These are phyloP conservation scores for Colletotrichum paranaense DNA, from an alignment of 2,329 filamentous ascomycete genomes.

Conservation along the genomic window DNA sequence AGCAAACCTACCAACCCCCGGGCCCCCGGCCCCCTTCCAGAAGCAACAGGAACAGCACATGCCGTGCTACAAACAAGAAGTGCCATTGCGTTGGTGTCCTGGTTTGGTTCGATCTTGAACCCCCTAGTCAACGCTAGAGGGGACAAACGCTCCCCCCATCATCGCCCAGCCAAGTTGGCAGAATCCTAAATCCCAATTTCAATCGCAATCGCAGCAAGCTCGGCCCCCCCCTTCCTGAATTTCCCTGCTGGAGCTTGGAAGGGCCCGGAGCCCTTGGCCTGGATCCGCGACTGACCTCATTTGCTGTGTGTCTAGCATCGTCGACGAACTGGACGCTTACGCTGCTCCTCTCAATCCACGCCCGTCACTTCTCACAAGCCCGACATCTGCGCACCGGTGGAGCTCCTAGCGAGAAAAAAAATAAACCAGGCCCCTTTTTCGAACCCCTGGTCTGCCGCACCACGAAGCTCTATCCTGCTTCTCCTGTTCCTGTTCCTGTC, in stretches of 20 bases:
- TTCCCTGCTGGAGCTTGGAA: not conserved
- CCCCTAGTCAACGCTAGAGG: not conserved
- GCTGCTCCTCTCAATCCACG: slow-evolving; percentile 5
- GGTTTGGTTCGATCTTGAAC: not conserved
- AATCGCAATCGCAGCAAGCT: slow-evolving; percentile 19
- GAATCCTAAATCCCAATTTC: not conserved
- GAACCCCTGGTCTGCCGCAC: slow-evolving; percentile 31
- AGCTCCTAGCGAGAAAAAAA: slow-evolving; percentile 25
- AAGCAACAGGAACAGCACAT: not conserved
- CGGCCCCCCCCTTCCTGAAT: slow-evolving; percentile 23
- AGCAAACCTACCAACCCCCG: not conserved
- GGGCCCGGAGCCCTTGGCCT: slow-evolving; percentile 19
- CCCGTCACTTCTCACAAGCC: slow-evolving; percentile 20
- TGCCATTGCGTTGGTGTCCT: slow-evolving; percentile 3
- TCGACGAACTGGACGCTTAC: slow-evolving; percentile 20
- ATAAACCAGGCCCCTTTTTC: slow-evolving; percentile 16
- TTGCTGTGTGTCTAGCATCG: slow-evolving; percentile 31
- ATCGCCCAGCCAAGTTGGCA: not conserved
- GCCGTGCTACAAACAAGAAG: not conserved
- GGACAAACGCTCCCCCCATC: not conserved
- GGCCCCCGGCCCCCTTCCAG: not conserved
- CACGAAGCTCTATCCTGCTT: slow-evolving; percentile 25
- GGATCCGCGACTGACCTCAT: slow-evolving; percentile 34
- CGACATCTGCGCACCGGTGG: slow-evolving; percentile 31
- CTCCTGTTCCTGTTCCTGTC: not conserved